Percentiles rank a stretch among this genome's conserved stretches.
Conservation (phyloP, 1,284 basidiomycete genomes). For the Cronartium ribicola region DNA sequence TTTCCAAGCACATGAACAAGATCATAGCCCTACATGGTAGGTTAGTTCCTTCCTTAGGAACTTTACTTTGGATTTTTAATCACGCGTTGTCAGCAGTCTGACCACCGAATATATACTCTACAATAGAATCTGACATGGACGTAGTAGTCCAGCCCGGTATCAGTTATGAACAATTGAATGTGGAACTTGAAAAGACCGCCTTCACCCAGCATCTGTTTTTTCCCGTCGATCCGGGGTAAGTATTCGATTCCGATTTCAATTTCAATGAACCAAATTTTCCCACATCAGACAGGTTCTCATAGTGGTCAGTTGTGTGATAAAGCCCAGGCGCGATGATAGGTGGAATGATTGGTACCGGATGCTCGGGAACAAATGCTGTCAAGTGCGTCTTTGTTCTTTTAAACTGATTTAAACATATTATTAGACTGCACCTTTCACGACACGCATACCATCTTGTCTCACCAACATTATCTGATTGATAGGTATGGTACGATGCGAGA, state of each 20-base stretch:
- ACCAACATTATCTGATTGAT: not conserved
- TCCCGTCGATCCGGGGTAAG: constrained; percentile 61
- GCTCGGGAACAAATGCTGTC: constrained; percentile 70
- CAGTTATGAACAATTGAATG: constrained; percentile 81
- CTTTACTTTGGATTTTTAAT: constrained; percentile 31
- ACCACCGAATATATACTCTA: constrained; percentile 56
- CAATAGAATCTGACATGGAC: constrained; percentile 46
- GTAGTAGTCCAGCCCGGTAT: constrained; percentile 61
- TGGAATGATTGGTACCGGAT: constrained; percentile 75
- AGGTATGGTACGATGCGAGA: constrained; percentile 59
- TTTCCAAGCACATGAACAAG: constrained; percentile 71
- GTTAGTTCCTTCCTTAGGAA: constrained; percentile 43
- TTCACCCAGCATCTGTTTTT: constrained; percentile 66
- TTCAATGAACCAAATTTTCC: not conserved
- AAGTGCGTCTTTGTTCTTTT: constrained; percentile 66
- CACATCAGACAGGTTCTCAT: constrained; percentile 57
- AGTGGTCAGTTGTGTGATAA: not conserved
- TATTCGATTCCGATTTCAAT: constrained; percentile 7
- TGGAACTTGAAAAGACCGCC: constrained; percentile 60
- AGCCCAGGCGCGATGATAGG: constrained; percentile 69
- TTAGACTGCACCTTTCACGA: constrained; percentile 46
- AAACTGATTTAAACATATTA: constrained; percentile 74
- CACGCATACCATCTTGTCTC: not conserved
- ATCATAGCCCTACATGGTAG: constrained; percentile 71
- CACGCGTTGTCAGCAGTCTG: constrained; percentile 56